A percentile compares a stretch with the other conserved stretches of the same genome.
phyloP scores from a whole-genome alignment of 768 basidiomycete genomes.

The Macrolepiota dolichaula region DNA sequence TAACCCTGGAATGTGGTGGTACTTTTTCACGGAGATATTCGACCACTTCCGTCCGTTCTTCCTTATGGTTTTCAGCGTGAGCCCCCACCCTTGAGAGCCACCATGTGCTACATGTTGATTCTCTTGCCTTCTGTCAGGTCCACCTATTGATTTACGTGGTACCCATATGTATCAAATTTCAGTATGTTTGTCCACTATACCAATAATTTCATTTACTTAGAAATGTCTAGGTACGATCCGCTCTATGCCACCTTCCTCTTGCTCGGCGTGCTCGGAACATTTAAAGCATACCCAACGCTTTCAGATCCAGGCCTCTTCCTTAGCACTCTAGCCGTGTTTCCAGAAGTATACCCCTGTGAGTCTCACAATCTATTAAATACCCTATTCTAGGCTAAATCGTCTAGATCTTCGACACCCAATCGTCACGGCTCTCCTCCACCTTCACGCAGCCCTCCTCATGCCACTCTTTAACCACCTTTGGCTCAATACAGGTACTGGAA shows the following conservation, averaged over 20 bases:
- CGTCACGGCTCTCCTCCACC: slow-evolving; percentile 76
- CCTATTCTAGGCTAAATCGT: slow-evolving; percentile 1
- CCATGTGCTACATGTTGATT: neutral
- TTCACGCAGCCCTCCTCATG: slow-evolving; percentile 81
- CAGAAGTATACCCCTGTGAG: slow-evolving; percentile 81
- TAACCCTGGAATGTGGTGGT: slow-evolving; percentile 96
- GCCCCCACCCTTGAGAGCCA: slow-evolving; percentile 20
- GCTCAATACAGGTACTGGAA: slow-evolving; percentile 88
- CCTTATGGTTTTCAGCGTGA: slow-evolving; percentile 87
- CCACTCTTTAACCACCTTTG: slow-evolving; percentile 92
- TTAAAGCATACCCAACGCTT: slow-evolving; percentile 91
- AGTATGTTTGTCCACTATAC: slow-evolving; percentile 38
- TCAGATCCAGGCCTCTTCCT: slow-evolving; percentile 88
- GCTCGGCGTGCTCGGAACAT: slow-evolving; percentile 71
- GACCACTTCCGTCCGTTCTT: slow-evolving; percentile 97
- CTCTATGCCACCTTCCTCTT: slow-evolving; percentile 78
- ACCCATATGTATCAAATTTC: slow-evolving; percentile 87
- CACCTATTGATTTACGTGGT: slow-evolving; percentile 81
- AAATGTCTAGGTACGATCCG: slow-evolving; percentile 65
- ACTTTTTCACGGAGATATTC: slow-evolving; percentile 99
- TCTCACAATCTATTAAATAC: slow-evolving; percentile 11
- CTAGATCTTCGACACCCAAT: slow-evolving; percentile 84
- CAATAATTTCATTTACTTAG: neutral
- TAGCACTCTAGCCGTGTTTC: slow-evolving; percentile 77
- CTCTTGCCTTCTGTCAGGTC: slow-evolving; percentile 38